phyloP scores from a whole-genome alignment of 495 filamentous ascomycete genomes.

The Talaromyces nanjingensis region DNA sequence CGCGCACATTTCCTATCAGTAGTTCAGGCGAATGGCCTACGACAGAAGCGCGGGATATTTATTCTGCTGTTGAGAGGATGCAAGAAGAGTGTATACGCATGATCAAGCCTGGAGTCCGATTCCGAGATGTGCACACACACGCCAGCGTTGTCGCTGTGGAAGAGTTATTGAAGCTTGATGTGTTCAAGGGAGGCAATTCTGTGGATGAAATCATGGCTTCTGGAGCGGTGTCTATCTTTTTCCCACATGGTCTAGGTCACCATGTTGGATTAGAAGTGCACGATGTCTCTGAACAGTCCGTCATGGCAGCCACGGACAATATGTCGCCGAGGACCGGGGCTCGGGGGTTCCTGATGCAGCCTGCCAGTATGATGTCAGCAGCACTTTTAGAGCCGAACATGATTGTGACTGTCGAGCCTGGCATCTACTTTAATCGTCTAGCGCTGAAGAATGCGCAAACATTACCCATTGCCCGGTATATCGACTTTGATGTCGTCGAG shows the following conservation, averaged over 20 bases:
- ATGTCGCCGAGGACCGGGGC: constrained; percentile 11
- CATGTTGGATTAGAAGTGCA: constrained; percentile 89
- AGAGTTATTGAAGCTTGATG: constrained; percentile 62
- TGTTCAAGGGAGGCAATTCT: constrained; percentile 45
- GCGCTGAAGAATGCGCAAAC: constrained; percentile 74
- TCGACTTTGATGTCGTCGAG: constrained; percentile 64
- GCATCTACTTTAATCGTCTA: constrained; percentile 83
- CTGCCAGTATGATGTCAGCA: constrained; percentile 25
- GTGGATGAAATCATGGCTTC: constrained; percentile 57
- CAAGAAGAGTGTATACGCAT: constrained; percentile 67
- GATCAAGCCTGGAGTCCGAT: constrained; percentile 59
- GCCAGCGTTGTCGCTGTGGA: constrained; percentile 66
- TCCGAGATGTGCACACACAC: constrained; percentile 59
- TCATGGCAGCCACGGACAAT: constrained; percentile 29
- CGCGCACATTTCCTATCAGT: constrained; percentile 71
- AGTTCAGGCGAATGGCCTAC: constrained; percentile 48
- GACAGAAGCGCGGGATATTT: constrained; percentile 58
- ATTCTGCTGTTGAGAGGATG: constrained; percentile 73
- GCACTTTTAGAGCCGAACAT: constrained; percentile 57
- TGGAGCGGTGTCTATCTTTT: constrained; percentile 72
- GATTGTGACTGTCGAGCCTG: constrained; percentile 84
- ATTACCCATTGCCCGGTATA: constrained; percentile 57
- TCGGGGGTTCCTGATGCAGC: constrained; percentile 10
- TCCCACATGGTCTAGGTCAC: constrained; percentile 87
- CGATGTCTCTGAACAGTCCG: constrained; percentile 55